Evolutionary conservation across 768 basidiomycete species (phyloP).

Genomic region (Tricholoma furcatifolium): DNA sequence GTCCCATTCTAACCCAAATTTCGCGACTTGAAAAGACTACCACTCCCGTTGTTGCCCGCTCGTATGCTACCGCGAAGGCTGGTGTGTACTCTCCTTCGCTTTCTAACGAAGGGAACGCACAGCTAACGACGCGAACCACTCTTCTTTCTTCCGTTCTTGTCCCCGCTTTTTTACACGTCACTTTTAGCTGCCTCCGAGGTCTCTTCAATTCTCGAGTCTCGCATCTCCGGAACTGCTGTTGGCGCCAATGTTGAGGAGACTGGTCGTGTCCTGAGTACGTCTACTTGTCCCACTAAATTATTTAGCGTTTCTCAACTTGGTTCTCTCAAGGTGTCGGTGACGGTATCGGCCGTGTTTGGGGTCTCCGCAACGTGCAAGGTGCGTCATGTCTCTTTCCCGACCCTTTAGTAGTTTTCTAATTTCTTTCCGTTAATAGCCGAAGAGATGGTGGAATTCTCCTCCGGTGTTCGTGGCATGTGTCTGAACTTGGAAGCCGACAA

Average conservation of each 20-base stretch:
- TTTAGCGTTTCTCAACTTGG: conserved; percentile 20
- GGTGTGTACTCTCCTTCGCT: conserved; percentile 50
- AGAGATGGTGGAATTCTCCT: conserved; percentile 99
- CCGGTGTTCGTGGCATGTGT: conserved; percentile 99
- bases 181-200: conserved; percentile 94
- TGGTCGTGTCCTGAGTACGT: conserved; percentile 95
- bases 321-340: conserved; percentile 85
- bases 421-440: conserved; percentile 59
- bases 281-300: neutral
- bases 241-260: conserved; percentile 98
- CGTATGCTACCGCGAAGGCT: conserved; percentile 98
- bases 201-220: conserved; percentile 97
- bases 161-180: conserved; percentile 33
- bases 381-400: conserved; percentile 8
- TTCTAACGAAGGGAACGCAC: neutral
- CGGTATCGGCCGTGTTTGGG: conserved; percentile 99
- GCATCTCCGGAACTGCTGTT: conserved; percentile 90
- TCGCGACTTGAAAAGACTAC: conserved; percentile 37
- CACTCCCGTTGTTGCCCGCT: conserved; percentile 61
- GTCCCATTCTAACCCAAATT: conserved; percentile 16
- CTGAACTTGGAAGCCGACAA: conserved; percentile 99
- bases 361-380: conserved; percentile 98
- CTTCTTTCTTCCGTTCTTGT: conserved; percentile 18
- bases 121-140: conserved; percentile 24
- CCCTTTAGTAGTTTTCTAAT: conserved; percentile 4